Conservation (phyloP, 441 rosid species). For the Arabidopsis hybrid region DNA sequence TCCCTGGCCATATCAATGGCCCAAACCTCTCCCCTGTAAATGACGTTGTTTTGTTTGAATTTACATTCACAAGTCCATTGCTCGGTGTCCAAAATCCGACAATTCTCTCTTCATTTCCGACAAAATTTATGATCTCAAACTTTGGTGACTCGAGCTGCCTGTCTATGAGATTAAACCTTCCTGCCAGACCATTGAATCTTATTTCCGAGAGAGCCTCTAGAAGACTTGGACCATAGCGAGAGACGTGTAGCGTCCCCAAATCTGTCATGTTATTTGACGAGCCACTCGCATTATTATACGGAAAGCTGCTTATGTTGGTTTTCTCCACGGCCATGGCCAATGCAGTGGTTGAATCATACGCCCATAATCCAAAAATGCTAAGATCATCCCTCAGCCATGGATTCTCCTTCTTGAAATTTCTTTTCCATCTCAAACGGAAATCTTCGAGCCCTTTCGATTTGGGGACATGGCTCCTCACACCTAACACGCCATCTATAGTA, state of each 20-base stretch:
- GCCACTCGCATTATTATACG: background rate
- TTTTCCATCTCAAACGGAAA: constrained; percentile 44
- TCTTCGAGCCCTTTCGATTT: constrained; percentile 23
- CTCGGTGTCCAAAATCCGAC: constrained; percentile 52
- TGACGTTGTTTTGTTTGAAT: background rate
- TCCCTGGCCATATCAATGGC: constrained; percentile 52
- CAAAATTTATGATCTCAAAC: constrained; percentile 51
- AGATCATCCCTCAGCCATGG: background rate
- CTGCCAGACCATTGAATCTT: constrained; percentile 45
- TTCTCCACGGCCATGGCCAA: constrained; percentile 54
- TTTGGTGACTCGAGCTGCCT: constrained; percentile 39
- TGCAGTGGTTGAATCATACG: constrained; percentile 55
- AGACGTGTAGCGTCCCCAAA: constrained; percentile 21
- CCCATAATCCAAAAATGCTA: constrained; percentile 48
- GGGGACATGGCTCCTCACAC: constrained; percentile 44
- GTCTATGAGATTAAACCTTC: constrained; percentile 40
- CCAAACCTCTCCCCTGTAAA: background rate
- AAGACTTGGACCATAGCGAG: constrained; percentile 37
- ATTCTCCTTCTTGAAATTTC: constrained; percentile 7
- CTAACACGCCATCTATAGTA: constrained; percentile 49
- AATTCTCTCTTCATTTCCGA: constrained; percentile 32
- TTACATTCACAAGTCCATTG: constrained; percentile 28
- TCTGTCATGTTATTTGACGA: constrained; percentile 7
- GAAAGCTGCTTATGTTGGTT: background rate
- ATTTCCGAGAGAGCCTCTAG: constrained; percentile 15